Conservation (phyloP, 2,329 filamentous ascomycete species). For the Intubia oerlemansii region DNA sequence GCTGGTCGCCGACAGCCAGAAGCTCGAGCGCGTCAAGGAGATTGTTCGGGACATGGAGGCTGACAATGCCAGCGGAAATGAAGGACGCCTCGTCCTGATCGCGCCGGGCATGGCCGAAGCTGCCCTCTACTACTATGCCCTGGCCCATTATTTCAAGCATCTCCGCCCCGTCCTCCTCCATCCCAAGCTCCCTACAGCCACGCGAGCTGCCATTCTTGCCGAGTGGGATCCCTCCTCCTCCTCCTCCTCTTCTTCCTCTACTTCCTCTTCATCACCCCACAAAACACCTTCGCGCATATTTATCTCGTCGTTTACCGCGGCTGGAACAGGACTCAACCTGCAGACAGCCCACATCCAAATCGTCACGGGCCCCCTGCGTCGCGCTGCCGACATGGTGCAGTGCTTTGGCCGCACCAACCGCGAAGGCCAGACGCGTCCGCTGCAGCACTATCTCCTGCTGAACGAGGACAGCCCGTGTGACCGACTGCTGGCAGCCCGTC, state of each 20-base stretch:
- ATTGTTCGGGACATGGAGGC: background rate
- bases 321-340: conserved; percentile 4
- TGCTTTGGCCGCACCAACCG: conserved; percentile 4
- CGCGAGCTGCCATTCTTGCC: no score
- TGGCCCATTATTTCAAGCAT: no score
- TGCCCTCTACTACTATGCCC: background rate
- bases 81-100: background rate
- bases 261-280: no score
- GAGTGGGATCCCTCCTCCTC: no score
- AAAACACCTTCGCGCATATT: conserved; percentile 1
- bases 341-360: conserved; percentile 5
- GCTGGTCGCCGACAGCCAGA: background rate
- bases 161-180: no score
- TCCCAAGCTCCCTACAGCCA: no score
- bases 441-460: conserved; percentile 6
- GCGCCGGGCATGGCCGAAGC: background rate
- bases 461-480: conserved; percentile 4
- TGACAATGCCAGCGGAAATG: no score
- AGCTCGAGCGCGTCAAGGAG: background rate
- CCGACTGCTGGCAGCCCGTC: conserved; percentile 3
- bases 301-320: conserved; percentile 2
- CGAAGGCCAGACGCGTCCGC: conserved; percentile 2
- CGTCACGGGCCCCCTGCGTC: conserved; percentile 3
- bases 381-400: conserved; percentile 1
- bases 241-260: no score